Evolutionary conservation across 345 rosid genomes (phyloP), one percentile per base, ranked within the genome.

Genomic region (Raphanus sativus): DNA sequence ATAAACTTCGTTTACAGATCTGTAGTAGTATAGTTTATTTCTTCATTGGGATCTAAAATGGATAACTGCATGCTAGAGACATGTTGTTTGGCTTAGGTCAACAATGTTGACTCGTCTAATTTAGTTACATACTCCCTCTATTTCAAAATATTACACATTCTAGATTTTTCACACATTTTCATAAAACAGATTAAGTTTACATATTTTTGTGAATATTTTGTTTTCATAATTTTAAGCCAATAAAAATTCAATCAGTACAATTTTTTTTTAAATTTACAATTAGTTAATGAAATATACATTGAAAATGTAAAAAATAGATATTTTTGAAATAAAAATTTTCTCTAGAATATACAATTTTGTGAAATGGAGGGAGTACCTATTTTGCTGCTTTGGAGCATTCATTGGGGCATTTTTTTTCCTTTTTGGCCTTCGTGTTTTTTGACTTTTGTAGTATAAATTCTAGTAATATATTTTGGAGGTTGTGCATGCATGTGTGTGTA

Each of bases 41-140:
- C 13, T 67, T 67, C 81, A 67, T 78, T 73, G 82, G 82, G 82
- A 79, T 79, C 82, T 63, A 74, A 69, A 79, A 74, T 74, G 82
- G 82, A 79, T 79, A 79, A 74, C 74, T 79, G 82, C 82, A 79
- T 79, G 82, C 82, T 75, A 74, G 82, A 79, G 82, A 80, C 82
- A 80, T 75, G 78, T 80, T 80, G 79, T 80, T 80, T 62, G 75
- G 82, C 79, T 24, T 64, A 69, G 79, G 82, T 80, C 79, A 80
- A 80, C 75, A 80, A 62, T 69, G 67, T 74, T 74, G 79, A 79
- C 75, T 79, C 71, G 40, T n/a, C 75, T 62, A 74, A 79, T 74
- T 79, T 68, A 68, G 52, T 74, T 73, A 72, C 69, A 38, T 8
- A 34, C 38, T 21, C 21, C 21, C 21, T 21, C 21, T 21, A 21